Evolutionary conservation across 2,329 filamentous ascomycete genomes (phyloP).

Genomic region (Paecilomyces variotii): DNA sequence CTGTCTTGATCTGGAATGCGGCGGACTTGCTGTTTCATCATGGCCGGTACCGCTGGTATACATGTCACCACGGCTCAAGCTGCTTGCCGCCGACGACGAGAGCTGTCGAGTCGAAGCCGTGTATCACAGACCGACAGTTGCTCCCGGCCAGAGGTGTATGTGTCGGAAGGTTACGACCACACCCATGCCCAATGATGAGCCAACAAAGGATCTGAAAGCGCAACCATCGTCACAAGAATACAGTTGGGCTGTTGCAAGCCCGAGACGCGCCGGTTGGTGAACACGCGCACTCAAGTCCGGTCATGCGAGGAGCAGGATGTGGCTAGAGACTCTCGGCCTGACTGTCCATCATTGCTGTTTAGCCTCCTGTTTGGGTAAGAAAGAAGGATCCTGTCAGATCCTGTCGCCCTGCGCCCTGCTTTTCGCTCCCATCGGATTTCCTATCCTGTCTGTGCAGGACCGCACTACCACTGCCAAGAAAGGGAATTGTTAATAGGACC

Average conservation of each 20-base stretch:
- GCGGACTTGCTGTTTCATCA: background rate
- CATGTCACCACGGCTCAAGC: background rate
- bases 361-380: background rate
- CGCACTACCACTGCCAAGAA: background rate
- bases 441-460: background rate
- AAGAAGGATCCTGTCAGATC: background rate
- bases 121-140: background rate
- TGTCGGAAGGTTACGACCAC: background rate
- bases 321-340: background rate
- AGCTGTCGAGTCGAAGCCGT: background rate
- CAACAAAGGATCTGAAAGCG: background rate
- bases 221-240: background rate
- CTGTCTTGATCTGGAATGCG: constrained; percentile 1
- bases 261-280: background rate
- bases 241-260: background rate
- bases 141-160: background rate
- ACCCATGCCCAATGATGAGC: background rate
- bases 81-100: background rate
- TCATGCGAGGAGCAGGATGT: background rate
- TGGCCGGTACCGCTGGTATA: background rate
- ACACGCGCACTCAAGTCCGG: background rate
- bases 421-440: background rate
- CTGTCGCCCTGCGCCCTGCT: background rate
- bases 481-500: background rate
- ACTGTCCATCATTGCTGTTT: background rate